A percentile compares a stretch with the other conserved stretches of the same genome.
Evolutionary conservation across 768 basidiomycete genomes (phyloP).

Genomic region (Filobasidium floriforme): DNA sequence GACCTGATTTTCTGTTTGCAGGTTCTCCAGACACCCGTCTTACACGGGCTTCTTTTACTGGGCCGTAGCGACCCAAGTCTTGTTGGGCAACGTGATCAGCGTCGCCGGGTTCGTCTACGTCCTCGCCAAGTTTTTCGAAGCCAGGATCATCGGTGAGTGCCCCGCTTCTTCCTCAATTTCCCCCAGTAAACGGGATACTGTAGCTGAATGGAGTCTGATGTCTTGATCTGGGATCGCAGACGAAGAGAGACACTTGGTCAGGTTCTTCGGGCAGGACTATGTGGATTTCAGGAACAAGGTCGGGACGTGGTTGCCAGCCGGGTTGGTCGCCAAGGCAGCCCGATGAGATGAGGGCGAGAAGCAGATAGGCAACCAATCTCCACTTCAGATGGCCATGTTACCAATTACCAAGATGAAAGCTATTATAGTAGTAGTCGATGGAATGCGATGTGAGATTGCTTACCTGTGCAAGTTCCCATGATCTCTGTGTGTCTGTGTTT

Average conservation of each 20-base stretch:
- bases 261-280: conserved; percentile 88
- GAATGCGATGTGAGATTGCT: no score
- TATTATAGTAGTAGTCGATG: no score
- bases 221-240: conserved; percentile 48
- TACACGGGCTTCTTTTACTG: conserved; percentile 98
- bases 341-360: neutral
- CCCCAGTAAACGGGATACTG: neutral
- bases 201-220: neutral
- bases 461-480: no score
- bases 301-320: conserved; percentile 71
- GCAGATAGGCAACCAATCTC: no score
- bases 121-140: conserved; percentile 79
- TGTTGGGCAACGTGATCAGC: conserved; percentile 75
- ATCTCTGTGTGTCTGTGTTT: no score
- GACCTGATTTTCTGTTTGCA: conserved; percentile 36
- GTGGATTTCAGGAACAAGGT: conserved; percentile 64
- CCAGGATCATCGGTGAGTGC: conserved; percentile 65
- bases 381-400: no score
- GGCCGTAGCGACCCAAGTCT: conserved; percentile 88
- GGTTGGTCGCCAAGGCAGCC: conserved; percentile 5
- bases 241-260: conserved; percentile 70
- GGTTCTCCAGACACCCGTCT: conserved; percentile 87
- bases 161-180: neutral
- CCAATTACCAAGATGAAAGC: no score
- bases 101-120: conserved; percentile 60